Base-by-base conservation (phyloP, 352 stramenopile genomes). In the Thalassiosira livingstoniorum region DNA sequence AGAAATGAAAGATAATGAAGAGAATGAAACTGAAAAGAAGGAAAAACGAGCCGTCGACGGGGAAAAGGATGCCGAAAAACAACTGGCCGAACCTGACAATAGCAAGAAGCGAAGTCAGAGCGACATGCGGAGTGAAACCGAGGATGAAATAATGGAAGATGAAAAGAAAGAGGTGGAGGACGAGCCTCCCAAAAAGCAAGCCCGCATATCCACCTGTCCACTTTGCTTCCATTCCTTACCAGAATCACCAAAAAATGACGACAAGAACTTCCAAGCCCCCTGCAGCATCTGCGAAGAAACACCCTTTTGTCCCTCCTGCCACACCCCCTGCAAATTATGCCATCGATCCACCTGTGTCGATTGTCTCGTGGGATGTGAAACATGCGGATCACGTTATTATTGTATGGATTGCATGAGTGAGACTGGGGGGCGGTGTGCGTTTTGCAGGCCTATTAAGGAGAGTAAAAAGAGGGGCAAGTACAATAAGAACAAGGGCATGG, bases 221-320 rank as follows among this genome's bases (percentile, higher is more conserved):
- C 70, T 82, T 35, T 86, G 79, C 42, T 71, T 86, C 35, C 43
- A 66, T n/a, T n/a, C n/a, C n/a, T n/a, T n/a, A 25, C 75, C 18
- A 62, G 82, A 32, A 29, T 21, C 29, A 42, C 18, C 51, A 27
- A 23, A 60, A n/a, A n/a, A n/a, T n/a, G n/a, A n/a, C n/a, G n/a
- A n/a, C n/a, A n/a, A n/a, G 18, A 4, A 39, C 4, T 63, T 15
- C 27, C 54, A 23, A 25, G 31, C 18, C 4, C 47, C 23, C 0
- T 87, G 81, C 57, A 65, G 67, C 35, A 69, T 87, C 65, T 87
- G 81, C 45, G 81, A 87, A n/a, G 75, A 84, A 25, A 55, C n/a
- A 27, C 45, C 66, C 15, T 51, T 84, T 51, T 87, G 81, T 54
- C 4, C 53, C 7, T 25, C 62, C 4, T 87, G 81, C 32, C 39